These are phyloP conservation scores for Claviceps spartinae DNA, from an alignment of 2,329 filamentous ascomycete genomes.

Conservation along the genomic window DNA sequence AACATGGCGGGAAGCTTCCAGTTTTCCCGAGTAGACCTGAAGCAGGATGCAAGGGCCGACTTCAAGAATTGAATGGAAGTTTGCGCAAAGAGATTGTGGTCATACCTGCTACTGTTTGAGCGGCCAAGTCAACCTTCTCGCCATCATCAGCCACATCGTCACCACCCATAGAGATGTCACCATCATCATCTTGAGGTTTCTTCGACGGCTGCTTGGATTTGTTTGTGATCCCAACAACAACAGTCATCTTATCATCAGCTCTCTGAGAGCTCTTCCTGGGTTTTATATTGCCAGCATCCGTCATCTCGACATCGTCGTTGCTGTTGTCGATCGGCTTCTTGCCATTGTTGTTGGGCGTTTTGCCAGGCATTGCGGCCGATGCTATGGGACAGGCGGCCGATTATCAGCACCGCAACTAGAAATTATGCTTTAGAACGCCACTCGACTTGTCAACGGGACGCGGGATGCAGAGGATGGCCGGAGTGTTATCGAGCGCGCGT, in stretches of 20 bases:
- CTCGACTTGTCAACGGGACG: not conserved
- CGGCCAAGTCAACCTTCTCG: constrained; percentile 46
- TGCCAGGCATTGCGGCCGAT: constrained; percentile 47
- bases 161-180: constrained; percentile 59
- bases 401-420: not conserved
- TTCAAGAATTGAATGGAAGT: not conserved
- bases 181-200: constrained; percentile 46
- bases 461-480: not conserved
- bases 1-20: not conserved
- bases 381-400: constrained; percentile 1
- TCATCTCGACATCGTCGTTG: constrained; percentile 54
- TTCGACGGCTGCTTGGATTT: constrained; percentile 43
- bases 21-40: not conserved
- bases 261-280: constrained; percentile 48
- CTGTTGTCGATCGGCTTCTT: constrained; percentile 58
- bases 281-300: constrained; percentile 53
- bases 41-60: not conserved
- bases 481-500: not conserved
- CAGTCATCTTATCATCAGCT: constrained; percentile 71
- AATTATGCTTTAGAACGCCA: not conserved
- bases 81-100: not conserved
- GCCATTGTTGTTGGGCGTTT: constrained; percentile 59
- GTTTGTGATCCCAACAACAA: constrained; percentile 65
- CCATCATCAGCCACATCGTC: constrained; percentile 38
- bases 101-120: constrained; percentile 47